Conservation (phyloP, 441 rosid species). For the Melastoma candidum region DNA sequence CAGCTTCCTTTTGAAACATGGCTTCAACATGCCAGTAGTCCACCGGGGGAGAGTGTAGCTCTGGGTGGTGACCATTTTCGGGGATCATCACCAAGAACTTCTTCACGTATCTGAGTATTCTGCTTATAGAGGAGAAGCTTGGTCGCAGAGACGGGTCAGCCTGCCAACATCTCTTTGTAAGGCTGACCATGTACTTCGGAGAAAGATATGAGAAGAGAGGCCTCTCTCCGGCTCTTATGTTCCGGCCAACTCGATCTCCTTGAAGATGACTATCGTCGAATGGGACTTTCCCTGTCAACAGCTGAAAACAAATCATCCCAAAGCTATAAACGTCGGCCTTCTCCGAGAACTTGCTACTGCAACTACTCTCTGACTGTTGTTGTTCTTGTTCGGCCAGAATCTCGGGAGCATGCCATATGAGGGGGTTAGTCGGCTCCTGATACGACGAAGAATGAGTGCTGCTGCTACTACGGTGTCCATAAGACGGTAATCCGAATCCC, state of each 20-base stretch:
- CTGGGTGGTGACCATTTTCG: conserved; percentile 37
- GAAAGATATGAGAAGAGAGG: conserved; percentile 77
- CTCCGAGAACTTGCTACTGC: conserved; percentile 38
- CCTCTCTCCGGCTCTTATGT: conserved; percentile 76
- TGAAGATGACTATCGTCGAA: conserved; percentile 95
- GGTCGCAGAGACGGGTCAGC: conserved; percentile 58
- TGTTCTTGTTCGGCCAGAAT: conserved; percentile 54
- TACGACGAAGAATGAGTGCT: conserved; percentile 14
- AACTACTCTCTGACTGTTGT: conserved; percentile 10
- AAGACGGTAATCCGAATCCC: conserved; percentile 53
- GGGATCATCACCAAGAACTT: conserved; percentile 67
- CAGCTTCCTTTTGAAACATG: conserved; percentile 40
- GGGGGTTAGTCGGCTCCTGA: conserved; percentile 30
- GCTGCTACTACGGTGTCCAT: conserved; percentile 24
- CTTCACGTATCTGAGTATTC: conserved; percentile 76
- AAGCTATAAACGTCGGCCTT: conserved; percentile 91
- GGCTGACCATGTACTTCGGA: conserved; percentile 60
- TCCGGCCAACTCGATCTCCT: conserved; percentile 63
- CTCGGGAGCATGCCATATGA: conserved; percentile 88
- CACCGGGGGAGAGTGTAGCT: conserved; percentile 34
- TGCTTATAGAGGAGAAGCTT: conserved; percentile 68
- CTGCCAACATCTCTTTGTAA: conserved; percentile 89
- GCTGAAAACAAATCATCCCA: conserved; percentile 84
- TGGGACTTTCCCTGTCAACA: conserved; percentile 78
- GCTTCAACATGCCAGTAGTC: conserved; percentile 74